Percentiles rank a stretch among this genome's conserved stretches.
Evolutionary conservation across 2,329 filamentous ascomycete species (phyloP).

Genomic region (Ampelomyces quisqualis): DNA sequence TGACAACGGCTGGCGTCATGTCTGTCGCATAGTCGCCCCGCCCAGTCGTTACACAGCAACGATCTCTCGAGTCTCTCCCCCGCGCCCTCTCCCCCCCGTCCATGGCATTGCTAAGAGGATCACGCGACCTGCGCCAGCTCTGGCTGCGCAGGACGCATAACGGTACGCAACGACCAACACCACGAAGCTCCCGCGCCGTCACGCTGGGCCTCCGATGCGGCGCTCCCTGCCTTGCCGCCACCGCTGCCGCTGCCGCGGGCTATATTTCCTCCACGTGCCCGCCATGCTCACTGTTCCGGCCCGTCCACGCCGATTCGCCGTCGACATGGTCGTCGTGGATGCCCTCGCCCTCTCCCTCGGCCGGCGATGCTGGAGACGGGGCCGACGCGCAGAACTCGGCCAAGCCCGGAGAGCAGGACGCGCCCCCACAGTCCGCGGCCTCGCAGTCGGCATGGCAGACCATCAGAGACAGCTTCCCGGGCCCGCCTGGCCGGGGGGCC

Average conservation of each 20-base stretch:
- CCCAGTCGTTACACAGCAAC: slow-evolving; percentile 10
- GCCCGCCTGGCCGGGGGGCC: slow-evolving; percentile 24
- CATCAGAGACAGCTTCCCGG: slow-evolving; percentile 33
- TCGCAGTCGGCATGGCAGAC: slow-evolving; percentile 39
- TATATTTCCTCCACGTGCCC: slow-evolving; percentile 20
- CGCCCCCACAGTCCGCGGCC: slow-evolving; percentile 41
- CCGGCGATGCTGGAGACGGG: slow-evolving; percentile 19
- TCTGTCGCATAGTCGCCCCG: slow-evolving; percentile 24
- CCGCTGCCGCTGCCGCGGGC: slow-evolving; percentile 26
- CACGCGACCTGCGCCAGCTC: slow-evolving; percentile 27
- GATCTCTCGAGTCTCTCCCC: slow-evolving; percentile 1
- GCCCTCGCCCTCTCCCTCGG: slow-evolving; percentile 12
- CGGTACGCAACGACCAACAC: slow-evolving; percentile 17
- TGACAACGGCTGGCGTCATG: slow-evolving; percentile 29
- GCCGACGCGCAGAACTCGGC: slow-evolving; percentile 12
- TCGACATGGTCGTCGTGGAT: slow-evolving; percentile 23
- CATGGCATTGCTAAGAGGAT: slow-evolving; percentile 31
- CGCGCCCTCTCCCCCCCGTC: not conserved
- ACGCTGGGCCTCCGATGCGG: slow-evolving; percentile 30
- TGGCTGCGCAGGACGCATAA: slow-evolving; percentile 34
- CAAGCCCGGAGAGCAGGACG: slow-evolving; percentile 34
- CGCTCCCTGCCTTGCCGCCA: slow-evolving; percentile 30
- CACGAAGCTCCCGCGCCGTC: slow-evolving; percentile 12
- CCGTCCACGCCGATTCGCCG: slow-evolving; percentile 35
- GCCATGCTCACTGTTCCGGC: slow-evolving; percentile 18